phyloP scores from a whole-genome alignment of 202 grass and related monocot genomes.

The Cymbopogon flexuosus region DNA sequence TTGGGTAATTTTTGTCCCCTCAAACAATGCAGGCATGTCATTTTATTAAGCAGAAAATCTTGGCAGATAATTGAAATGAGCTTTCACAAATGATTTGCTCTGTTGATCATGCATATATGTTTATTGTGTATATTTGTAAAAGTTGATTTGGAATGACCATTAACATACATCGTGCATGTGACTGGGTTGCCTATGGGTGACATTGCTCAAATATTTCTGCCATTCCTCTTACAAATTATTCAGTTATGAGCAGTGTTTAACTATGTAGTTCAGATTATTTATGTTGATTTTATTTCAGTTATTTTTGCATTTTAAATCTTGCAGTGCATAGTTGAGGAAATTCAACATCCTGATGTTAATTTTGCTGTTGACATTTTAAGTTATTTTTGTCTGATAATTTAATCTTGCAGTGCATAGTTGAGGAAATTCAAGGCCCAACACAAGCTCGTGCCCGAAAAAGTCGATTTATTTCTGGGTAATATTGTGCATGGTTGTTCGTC shows the following conservation, averaged over 20 bases:
- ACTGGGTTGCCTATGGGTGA: background rate
- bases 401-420: slow-evolving; percentile 84
- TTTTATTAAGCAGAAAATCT: background rate
- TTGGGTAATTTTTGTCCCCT: background rate
- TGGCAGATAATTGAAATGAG: background rate
- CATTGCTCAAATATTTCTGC: background rate
- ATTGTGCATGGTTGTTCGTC: background rate
- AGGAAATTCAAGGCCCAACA: slow-evolving; percentile 90
- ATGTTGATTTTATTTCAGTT: background rate
- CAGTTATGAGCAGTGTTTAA: slow-evolving; percentile 21
- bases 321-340: too few relatives aligned
- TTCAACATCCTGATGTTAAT: background rate
- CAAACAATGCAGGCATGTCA: background rate
- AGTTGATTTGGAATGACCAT: background rate
- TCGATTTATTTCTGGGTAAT: slow-evolving; percentile 99
- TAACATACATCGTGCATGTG: background rate
- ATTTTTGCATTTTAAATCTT: background rate
- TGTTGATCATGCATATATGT: background rate
- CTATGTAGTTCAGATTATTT: background rate
- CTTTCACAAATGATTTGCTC: background rate
- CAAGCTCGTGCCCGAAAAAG: slow-evolving; percentile 82
- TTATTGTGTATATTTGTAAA: background rate
- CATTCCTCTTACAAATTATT: background rate
- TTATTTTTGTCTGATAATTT: slow-evolving; percentile 41
- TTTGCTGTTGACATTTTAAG: background rate